These are phyloP conservation scores for Populus tomentosa DNA, from an alignment of 441 rosid genomes.

Conservation along the genomic window DNA sequence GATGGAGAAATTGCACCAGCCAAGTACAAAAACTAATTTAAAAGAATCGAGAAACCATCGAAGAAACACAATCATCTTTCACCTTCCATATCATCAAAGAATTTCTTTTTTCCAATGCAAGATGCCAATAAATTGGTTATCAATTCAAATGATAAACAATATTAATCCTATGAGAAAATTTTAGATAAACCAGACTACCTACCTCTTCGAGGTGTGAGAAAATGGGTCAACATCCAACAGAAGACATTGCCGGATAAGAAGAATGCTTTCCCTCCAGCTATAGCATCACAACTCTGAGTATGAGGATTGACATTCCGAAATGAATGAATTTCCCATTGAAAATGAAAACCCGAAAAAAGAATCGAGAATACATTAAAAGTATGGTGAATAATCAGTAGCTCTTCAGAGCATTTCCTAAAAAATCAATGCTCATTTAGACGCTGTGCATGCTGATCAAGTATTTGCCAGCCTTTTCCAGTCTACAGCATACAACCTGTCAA, in stretches of 20 bases:
- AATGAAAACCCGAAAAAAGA: constrained; percentile 36
- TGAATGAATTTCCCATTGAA: constrained; percentile 32
- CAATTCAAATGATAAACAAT: neutral
- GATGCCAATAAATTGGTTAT: neutral
- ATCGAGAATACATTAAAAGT: constrained; percentile 44
- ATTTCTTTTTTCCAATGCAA: neutral
- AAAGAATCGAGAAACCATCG: neutral
- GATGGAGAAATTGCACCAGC: neutral
- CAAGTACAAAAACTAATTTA: neutral
- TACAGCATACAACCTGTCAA: constrained; percentile 35
- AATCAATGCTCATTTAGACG: constrained; percentile 42
- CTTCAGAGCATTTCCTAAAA: constrained; percentile 30
- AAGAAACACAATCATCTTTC: neutral
- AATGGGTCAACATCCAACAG: neutral
- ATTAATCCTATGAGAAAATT: constrained; percentile 3
- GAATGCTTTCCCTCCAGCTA: constrained; percentile 1
- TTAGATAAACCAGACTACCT: constrained; percentile 13
- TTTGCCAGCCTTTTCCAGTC: constrained; percentile 33
- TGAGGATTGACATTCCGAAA: constrained; percentile 16
- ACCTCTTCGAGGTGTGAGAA: constrained; percentile 17
- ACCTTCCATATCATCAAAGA: neutral
- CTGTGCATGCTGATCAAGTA: constrained; percentile 32
- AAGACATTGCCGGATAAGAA: neutral
- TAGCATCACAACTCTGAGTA: neutral
- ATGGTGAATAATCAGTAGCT: constrained; percentile 32